phyloP scores from a whole-genome alignment of 495 filamentous ascomycete species.

The Clohesyomyces aquaticus region DNA sequence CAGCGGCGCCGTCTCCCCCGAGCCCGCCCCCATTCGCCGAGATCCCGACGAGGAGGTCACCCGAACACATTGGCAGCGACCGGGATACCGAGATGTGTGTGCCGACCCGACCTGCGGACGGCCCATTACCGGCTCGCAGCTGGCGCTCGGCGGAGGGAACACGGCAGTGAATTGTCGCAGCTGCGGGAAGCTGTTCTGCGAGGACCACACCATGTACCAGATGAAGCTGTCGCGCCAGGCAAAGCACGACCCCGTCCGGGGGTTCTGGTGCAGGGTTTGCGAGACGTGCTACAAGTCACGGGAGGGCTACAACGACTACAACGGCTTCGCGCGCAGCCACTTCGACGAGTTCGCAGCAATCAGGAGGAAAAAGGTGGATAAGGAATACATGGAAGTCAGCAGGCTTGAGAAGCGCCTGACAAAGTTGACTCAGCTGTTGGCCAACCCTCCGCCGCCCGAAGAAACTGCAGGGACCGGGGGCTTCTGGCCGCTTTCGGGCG shows the following conservation, averaged over 20 bases:
- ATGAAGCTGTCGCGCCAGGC: conserved; percentile 95
- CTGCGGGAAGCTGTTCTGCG: conserved; percentile 92
- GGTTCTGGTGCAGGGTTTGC: conserved; percentile 92
- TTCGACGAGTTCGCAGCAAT: conserved; percentile 67
- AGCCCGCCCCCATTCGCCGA: conserved; percentile 44
- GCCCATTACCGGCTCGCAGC: conserved; percentile 41
- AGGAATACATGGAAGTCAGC: conserved; percentile 80
- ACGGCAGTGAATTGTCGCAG: conserved; percentile 90
- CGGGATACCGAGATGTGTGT: conserved; percentile 73
- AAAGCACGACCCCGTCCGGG: conserved; percentile 86
- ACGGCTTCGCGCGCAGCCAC: conserved; percentile 68
- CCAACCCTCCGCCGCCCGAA: conserved; percentile 66
- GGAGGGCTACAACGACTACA: conserved; percentile 92
- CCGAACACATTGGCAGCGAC: conserved; percentile 83
- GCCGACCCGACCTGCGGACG: conserved; percentile 81
- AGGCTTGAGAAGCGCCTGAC: conserved; percentile 89
- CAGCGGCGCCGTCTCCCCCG: conserved; percentile 43
- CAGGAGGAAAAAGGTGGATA: conserved; percentile 77
- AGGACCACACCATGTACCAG: conserved; percentile 99
- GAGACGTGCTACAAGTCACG: conserved; percentile 98
- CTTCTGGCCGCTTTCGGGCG: conserved; percentile 60
- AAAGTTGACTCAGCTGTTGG: conserved; percentile 82
- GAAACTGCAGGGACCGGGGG: conserved; percentile 53
- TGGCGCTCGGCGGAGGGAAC: conserved; percentile 73
- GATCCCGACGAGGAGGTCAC: conserved; percentile 91